Conservation (phyloP, 2,329 filamentous ascomycete species). For the Fusarium sp. region DNA sequence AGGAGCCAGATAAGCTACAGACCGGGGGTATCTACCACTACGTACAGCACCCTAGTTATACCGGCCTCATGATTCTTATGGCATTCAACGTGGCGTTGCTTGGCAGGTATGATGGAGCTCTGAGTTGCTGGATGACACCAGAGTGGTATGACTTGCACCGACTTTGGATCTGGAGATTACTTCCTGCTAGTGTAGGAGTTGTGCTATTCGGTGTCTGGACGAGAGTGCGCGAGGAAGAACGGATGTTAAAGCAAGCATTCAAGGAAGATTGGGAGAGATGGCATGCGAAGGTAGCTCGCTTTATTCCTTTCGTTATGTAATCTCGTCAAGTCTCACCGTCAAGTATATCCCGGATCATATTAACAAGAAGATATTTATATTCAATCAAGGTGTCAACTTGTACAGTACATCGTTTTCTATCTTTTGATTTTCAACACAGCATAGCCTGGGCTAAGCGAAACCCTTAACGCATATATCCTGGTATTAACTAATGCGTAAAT, state of each 20-base stretch:
- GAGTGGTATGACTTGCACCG: slow-evolving; percentile 18
- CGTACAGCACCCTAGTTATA: slow-evolving; percentile 69
- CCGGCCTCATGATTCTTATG: slow-evolving; percentile 58
- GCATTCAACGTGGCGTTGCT: slow-evolving; percentile 54
- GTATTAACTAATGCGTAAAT: no score
- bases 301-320: slow-evolving; percentile 58
- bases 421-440: no score
- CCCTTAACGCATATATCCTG: no score
- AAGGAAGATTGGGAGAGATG: slow-evolving; percentile 65
- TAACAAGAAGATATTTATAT: no score
- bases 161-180: slow-evolving; percentile 11
- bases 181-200: slow-evolving; percentile 24
- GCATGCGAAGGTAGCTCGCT: slow-evolving; percentile 63
- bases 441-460: no score
- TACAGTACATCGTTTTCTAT: no score
- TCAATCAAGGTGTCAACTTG: no score
- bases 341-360: no score
- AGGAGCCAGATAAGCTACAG: slow-evolving; percentile 61
- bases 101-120: slow-evolving; percentile 56
- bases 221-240: slow-evolving; percentile 65
- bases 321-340: not conserved
- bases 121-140: slow-evolving; percentile 58
- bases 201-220: slow-evolving; percentile 48
- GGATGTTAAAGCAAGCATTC: slow-evolving; percentile 64
- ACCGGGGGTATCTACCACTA: slow-evolving; percentile 65